Evolutionary conservation across 805 yeast genomes (phyloP).

Genomic region (Maudiozyma turicensis): DNA sequence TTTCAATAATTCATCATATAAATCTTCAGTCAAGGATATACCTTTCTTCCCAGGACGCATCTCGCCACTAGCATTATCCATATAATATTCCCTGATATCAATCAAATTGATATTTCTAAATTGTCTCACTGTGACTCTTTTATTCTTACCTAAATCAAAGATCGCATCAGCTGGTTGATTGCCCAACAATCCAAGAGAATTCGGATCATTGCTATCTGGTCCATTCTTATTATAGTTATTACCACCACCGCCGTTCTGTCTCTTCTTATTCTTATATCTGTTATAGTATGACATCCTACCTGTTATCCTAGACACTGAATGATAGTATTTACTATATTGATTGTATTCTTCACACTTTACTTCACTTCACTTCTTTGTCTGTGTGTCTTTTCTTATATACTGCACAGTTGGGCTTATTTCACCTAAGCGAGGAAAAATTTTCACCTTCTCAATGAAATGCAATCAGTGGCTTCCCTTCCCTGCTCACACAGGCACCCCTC

Average conservation of each 20-base stretch:
- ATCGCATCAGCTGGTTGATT: conserved; percentile 22
- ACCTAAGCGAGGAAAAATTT: no score
- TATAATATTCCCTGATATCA: conserved; percentile 79
- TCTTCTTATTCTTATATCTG: conserved; percentile 21
- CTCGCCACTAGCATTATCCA: conserved; percentile 45
- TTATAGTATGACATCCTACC: conserved; percentile 25
- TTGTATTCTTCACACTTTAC: no score
- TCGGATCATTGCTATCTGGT: neutral
- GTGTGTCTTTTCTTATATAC: no score
- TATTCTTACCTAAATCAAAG: conserved; percentile 45
- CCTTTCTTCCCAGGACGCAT: conserved; percentile 74
- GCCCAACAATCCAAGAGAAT: conserved; percentile 6
- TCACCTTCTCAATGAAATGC: no score
- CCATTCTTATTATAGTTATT: conserved; percentile 3
- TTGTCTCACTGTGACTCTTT: conserved; percentile 62
- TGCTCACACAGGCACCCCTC: no score
- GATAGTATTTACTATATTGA: no score
- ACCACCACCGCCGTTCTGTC: conserved; percentile 6
- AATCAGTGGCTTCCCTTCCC: no score
- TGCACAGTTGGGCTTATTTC: no score
- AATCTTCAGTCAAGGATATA: conserved; percentile 30
- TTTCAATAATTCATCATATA: conserved; percentile 28
- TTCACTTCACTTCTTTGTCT: no score
- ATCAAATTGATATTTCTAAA: conserved; percentile 60
- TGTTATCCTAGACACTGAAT: no score